Evolutionary conservation across 495 filamentous ascomycete species (phyloP).

Genomic region (Penicillium canescens): DNA sequence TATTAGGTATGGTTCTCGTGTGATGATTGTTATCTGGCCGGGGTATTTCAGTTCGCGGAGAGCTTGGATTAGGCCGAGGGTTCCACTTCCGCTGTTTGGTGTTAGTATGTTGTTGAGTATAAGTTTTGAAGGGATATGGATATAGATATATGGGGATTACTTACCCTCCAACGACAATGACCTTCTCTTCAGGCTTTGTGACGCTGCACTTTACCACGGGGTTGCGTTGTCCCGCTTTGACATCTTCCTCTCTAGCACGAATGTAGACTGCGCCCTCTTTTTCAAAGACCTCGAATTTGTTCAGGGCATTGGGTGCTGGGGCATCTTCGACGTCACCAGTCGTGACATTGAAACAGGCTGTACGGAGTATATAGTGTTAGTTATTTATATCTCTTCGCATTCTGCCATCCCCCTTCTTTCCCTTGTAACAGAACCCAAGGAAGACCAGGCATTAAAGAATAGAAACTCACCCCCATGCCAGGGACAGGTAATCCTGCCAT

Average conservation of each 20-base stretch:
- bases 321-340: slow-evolving; percentile 97
- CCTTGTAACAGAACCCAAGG: no score
- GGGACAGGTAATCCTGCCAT: slow-evolving; percentile 85
- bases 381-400: background rate
- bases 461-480: slow-evolving; percentile 82
- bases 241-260: slow-evolving; percentile 72
- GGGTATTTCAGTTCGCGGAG: slow-evolving; percentile 79
- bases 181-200: slow-evolving; percentile 60
- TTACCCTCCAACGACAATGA: slow-evolving; percentile 84
- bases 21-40: slow-evolving; percentile 79
- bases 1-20: slow-evolving; percentile 78
- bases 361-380: slow-evolving; percentile 11
- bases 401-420: slow-evolving; percentile 2
- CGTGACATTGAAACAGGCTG: slow-evolving; percentile 85
- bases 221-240: slow-evolving; percentile 72
- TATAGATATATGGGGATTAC: slow-evolving; percentile 12
- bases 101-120: slow-evolving; percentile 5
- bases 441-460: no score
- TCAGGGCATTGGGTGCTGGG: slow-evolving; percentile 79
- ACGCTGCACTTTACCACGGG: slow-evolving; percentile 72
- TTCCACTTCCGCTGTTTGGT: slow-evolving; percentile 64
- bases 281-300: slow-evolving; percentile 76
- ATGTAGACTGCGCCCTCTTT: slow-evolving; percentile 84
- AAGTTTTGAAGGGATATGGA: background rate
- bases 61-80: slow-evolving; percentile 75